Base-by-base conservation (phyloP, 805 yeast genomes). In the Torulaspora delbrueckii region DNA sequence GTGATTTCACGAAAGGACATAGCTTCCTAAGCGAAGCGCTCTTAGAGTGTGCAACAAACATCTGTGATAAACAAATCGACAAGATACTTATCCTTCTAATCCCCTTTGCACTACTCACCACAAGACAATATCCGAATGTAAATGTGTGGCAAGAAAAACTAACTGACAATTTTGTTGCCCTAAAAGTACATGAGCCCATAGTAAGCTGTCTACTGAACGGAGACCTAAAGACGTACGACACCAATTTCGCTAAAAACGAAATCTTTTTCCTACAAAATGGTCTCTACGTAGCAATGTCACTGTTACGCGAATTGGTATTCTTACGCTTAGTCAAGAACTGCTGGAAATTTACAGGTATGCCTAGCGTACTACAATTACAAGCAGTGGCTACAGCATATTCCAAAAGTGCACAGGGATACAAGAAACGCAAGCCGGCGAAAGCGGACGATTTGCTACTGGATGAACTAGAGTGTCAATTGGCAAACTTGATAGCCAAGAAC, bases 391-490 rank as follows among this genome's bases (percentile, higher is more conserved):
- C 37, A 3, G 55, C 46, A 12, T 46, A 46, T 42, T 10, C 40
- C 37, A 31, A 24, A 14, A 44, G 44, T 24, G 32, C 23, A 2
- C 26, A 19, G 14, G 36, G 38, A 31, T 19, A 12, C 28, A 45
- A 33, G 27, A 27, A 26, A 35, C 18, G 33, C 22, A 33, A 36
- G 14, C 30, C 43, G 28, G 14, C 30, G 9, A 28, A 36, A 12
- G 14, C 39, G 28, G 25, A 33, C 37, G 42, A 36, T 12, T 37
- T 47, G 13, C 16, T 30, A 23, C 54, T 69, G 12, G 86, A 81
- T 57, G 81, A 78, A 45, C 68, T 81, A 4, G 96, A 89, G 63
- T 81, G 91, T 48, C 64, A 75, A 8, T 52, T 87, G 18, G 89
- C 95, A 0, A 77, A 75, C 43, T 66, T 84, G 56, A 86, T 89